Conservation (phyloP, 345 rosid species). For the Sonneratia alba region DNA sequence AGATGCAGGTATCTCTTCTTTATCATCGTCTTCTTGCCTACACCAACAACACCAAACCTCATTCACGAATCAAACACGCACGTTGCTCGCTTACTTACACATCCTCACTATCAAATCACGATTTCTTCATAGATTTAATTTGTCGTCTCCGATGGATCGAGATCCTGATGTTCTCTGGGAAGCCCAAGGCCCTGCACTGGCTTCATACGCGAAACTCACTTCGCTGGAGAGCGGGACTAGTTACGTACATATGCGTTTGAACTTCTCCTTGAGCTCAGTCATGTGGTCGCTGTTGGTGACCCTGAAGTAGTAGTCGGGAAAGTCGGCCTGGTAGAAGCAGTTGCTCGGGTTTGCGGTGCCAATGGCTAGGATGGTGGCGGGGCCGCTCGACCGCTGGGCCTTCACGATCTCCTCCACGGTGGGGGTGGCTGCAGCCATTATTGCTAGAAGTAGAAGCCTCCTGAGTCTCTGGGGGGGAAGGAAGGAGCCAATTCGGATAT, state of each 20-base stretch:
- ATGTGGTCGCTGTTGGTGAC: conserved; percentile 45
- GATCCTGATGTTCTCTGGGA: no score
- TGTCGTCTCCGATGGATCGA: no score
- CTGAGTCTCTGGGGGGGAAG: no score
- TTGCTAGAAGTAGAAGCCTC: no score
- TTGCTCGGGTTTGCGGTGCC: conserved; percentile 44
- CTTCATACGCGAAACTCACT: no score
- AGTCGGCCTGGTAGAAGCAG: conserved; percentile 30
- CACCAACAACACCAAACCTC: neutral
- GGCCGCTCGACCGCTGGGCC: conserved; percentile 37
- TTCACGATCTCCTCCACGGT: conserved; percentile 29
- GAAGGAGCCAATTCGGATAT: no score
- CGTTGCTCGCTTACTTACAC: neutral
- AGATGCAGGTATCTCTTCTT: conserved; percentile 50
- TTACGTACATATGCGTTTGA: conserved; percentile 52
- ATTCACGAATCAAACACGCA: neutral
- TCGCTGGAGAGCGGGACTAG: no score
- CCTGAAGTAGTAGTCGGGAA: conserved; percentile 45
- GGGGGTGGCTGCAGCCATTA: no score
- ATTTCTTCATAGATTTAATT: no score
- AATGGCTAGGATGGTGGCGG: conserved; percentile 43
- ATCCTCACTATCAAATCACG: no score
- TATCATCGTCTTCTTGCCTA: conserved; percentile 59
- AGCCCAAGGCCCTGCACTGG: no score
- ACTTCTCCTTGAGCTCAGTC: conserved; percentile 16